A percentile compares a stretch with the other conserved stretches of the same genome.
These are phyloP conservation scores for Naganishia liquefaciens DNA, from an alignment of 1,284 basidiomycete species.

Conservation along the genomic window DNA sequence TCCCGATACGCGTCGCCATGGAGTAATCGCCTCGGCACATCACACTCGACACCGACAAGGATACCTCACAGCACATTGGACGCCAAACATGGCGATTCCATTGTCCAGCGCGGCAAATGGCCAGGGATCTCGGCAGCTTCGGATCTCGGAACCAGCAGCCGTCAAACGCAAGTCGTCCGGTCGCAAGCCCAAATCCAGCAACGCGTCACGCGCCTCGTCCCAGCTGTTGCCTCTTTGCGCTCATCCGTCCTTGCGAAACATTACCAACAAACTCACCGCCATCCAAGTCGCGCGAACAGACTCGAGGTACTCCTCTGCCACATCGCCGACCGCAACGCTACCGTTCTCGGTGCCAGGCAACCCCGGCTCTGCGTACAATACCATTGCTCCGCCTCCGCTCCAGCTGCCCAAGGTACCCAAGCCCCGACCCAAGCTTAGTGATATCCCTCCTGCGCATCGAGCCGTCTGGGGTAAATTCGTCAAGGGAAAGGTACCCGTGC, in stretches of 20 bases:
- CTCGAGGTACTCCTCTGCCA: constrained; percentile 15
- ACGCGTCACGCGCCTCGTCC: neutral
- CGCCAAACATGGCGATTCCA: constrained; percentile 12
- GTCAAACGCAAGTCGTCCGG: constrained; percentile 14
- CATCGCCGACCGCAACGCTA: neutral
- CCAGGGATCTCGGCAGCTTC: constrained; percentile 4
- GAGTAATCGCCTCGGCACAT: no score
- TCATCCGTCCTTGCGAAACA: constrained; percentile 6
- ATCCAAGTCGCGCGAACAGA: constrained; percentile 15
- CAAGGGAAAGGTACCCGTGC: constrained; percentile 23
- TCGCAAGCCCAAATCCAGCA: constrained; percentile 7
- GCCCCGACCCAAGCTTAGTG: constrained; percentile 23
- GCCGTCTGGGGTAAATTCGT: constrained; percentile 27
- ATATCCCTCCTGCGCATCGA: constrained; percentile 23
- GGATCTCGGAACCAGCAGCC: constrained; percentile 15
- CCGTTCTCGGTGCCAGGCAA: neutral
- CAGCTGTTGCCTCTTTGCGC: constrained; percentile 21
- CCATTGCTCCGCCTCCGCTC: neutral
- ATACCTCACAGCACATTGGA: neutral
- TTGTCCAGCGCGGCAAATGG: neutral
- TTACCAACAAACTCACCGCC: constrained; percentile 20
- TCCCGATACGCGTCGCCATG: no score
- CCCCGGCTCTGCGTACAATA: constrained; percentile 7
- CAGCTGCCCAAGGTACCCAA: constrained; percentile 21
- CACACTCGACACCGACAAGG: no score